These are phyloP conservation scores for Nemania serpens DNA, from an alignment of 2,329 filamentous ascomycete species.

Conservation along the genomic window DNA sequence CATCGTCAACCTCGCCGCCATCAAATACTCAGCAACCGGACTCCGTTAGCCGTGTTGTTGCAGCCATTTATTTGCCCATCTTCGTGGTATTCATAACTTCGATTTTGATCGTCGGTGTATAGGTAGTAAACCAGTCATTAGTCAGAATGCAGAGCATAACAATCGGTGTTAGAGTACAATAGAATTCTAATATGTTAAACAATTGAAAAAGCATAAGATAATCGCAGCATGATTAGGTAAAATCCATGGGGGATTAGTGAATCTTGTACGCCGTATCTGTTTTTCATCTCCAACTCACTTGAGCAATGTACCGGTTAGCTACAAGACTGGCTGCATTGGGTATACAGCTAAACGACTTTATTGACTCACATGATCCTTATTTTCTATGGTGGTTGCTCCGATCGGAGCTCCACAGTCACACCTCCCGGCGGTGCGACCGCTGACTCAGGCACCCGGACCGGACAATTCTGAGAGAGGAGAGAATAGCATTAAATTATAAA, in stretches of 20 bases:
- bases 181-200: neutral
- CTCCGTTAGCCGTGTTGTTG: neutral
- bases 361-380: constrained; percentile 11
- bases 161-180: neutral
- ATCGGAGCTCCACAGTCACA: constrained; percentile 32
- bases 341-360: neutral
- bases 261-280: no score
- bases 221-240: no score
- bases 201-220: no score
- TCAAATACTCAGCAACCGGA: constrained; percentile 3
- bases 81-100: neutral
- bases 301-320: neutral
- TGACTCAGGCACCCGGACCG: constrained; percentile 15
- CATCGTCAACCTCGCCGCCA: constrained; percentile 10
- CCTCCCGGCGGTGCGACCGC: neutral
- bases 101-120: neutral
- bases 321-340: neutral
- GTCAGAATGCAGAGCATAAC: neutral
- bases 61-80: neutral
- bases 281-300: neutral
- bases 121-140: neutral
- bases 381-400: no score
- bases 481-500: neutral
- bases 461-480: neutral
- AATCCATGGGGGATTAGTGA: no score